Evolutionary conservation across 1,284 basidiomycete species (phyloP), one percentile per base, ranked within the genome.

Genomic region (Quambalaria eucalypti): DNA sequence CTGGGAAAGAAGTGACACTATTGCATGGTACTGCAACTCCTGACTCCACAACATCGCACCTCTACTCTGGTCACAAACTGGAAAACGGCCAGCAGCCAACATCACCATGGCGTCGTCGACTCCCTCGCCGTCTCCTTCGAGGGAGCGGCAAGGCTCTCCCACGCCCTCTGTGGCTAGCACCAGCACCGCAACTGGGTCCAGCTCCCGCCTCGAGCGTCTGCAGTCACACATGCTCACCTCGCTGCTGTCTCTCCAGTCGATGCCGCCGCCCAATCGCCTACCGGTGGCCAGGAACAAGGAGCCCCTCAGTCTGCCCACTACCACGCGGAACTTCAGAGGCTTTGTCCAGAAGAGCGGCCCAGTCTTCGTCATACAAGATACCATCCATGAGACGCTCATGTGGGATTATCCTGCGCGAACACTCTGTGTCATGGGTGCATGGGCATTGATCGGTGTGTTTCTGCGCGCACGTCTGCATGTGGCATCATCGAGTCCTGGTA

Each of bases 361-460:
- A 2, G 56, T 75, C 53, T 75, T 75, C 51, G 71, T 61, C 57
- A 70, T 75, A 51, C 73, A 75, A 48, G 73, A 75, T 54, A 62
- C 60, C 1, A 69, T 74, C 12, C 69, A 71, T 48, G 65, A 68
- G 25, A 74, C 71, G 29, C 54, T 75, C 10, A 57, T 68, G 59
- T 75, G 73, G 73, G 71, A 75, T 29, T 68, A 75, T 48, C 64
- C 65, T 44, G 62, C 61, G 30, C 70, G 71, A 71, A 74, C 71
- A 25, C 64, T 5, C 62, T 74, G 66, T 71, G 72, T 46, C 66
- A 75, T 75, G 73, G 70, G 57, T 2, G 67, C 73, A 33, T 74
- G 70, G 68, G 73, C 70, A 10, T 54, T 73, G 4, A 29, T 74
- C 28, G 36, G 38, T 48, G 38, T 25, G 28, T 26, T 25, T 42